Base-by-base conservation (phyloP, 2,329 filamentous ascomycete genomes). In the Claviceps sp. region DNA sequence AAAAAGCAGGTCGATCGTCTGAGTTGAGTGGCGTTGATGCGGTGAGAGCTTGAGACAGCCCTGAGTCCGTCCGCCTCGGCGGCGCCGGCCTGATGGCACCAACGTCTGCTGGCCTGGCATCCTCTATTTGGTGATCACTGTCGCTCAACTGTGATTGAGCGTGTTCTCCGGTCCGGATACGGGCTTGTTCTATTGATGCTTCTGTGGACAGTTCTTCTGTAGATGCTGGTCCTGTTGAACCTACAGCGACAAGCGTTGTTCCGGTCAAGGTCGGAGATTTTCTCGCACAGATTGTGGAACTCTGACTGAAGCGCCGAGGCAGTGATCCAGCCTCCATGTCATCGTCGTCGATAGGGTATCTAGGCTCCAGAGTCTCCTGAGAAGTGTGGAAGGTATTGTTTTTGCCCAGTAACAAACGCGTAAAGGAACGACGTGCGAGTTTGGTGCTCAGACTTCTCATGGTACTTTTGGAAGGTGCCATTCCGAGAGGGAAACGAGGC, bases 21-120 rank as follows among this genome's bases (percentile, higher is more conserved):
- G 22, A 5, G 11, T 54, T 50, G 41, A 42, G 8, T 13, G 5
- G 16, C 22, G 22, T 41, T 6, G 13, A 7, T 41, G 50, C 26
- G 7, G 54, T 52, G 6, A 50, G 37, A 20, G 50, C 50, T 16
- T 41, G 9, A 7, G 54, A 54, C 4, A 52, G 13, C 11, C 47
- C 47, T 9, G 50, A 47, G 13, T 38, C 8, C 13, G 24, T 40
- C 20, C 50, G 50, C 26, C 43, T 26, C n/a, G 43, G 50, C n/a
- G 49, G 49, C 24, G 52, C 43, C 37, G 8, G 37, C n/a, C 30
- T 48, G 37, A 47, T 49, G 26, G 48, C 51, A 38, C 47, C 48
- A 16, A 41, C 13, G 6, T 48, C 34, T 20, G 47, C 11, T 6
- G 34, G 22, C 4, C 9, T 24, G 16, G 20, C 9, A 37, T 26